Evolutionary conservation across 2,329 filamentous ascomycete species (phyloP), one percentile per base, ranked within the genome.

Genomic region (Paraphaeosphaeria sporulosa): DNA sequence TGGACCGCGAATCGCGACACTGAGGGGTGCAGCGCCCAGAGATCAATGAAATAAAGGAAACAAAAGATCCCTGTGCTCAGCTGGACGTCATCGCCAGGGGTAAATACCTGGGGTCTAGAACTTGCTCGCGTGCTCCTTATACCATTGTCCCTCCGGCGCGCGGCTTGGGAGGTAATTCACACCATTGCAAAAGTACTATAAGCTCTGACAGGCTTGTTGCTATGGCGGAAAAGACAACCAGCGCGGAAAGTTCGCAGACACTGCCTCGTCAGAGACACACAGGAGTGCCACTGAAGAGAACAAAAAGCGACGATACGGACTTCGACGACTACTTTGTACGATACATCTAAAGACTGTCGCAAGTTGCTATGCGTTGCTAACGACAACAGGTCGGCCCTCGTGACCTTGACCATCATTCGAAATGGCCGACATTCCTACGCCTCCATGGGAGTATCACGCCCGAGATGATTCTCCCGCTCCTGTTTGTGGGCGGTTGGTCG

Each of bases 381-480:
- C 46, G 53, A 6, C 1, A 19, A 23, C 19, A 76, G 73, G 51
- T 74, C 25, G 87, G 87, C 10, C 91, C 91, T 25, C 85, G 89
- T 62, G 87, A 92, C 71, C 84, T 91, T 57, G 84, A 88, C 58
- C 85, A 86, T 67, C 90, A 93, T 76, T 92, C 90, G 15, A 92
- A 91, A 83, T 89, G 89, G 84, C 91, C 91, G 13, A 84, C 88
- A 58, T 90, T 92, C 71, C 78, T 93, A 71, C 89, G 89, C 57
- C 81, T 94, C 74, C 90, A 92, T 71, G 91, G 91, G 69, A 90
- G 87, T 65, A 87, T 93, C 62, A 76, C 90, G 60, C 91, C 91
- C 12, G 87, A 90, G 70, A 86, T 94, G 84, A 86, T 93, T 36
- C 72, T 93, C 2, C 91, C 91, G 0, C 75, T 93, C 7, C 8